Conservation (phyloP, 2,329 filamentous ascomycete species). For the Cordyceps tenuipes region DNA sequence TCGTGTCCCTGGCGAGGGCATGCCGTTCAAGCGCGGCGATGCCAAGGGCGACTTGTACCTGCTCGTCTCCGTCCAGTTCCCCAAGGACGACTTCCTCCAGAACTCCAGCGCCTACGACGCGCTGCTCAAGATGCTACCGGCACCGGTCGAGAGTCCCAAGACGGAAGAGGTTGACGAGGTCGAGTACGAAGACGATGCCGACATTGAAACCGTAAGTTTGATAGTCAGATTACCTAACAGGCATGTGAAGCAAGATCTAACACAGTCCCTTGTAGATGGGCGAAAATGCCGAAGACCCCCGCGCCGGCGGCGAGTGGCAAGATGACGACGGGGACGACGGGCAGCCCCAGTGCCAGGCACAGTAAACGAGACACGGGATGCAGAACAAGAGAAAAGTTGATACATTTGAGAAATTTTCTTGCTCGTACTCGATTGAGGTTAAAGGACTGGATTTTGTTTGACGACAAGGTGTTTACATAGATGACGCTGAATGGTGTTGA, state of each 20-base stretch:
- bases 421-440: background rate
- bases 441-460: background rate
- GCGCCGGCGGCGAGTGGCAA: slow-evolving; percentile 59
- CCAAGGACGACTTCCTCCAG: slow-evolving; percentile 73
- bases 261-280: slow-evolving; percentile 48
- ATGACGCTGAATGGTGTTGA: background rate
- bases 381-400: background rate
- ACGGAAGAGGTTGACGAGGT: slow-evolving; percentile 80
- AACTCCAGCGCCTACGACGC: slow-evolving; percentile 62
- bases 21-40: slow-evolving; percentile 86
- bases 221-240: background rate
- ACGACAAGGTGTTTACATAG: background rate
- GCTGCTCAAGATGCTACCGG: slow-evolving; percentile 68
- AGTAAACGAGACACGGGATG: slow-evolving; percentile 39
- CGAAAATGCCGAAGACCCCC: slow-evolving; percentile 59
- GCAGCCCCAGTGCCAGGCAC: slow-evolving; percentile 62
- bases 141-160: slow-evolving; percentile 50
- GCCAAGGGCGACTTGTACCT: slow-evolving; percentile 80
- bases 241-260: background rate
- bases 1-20: slow-evolving; percentile 82
- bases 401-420: background rate
- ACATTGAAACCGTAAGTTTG: slow-evolving; percentile 63
- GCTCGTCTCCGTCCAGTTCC: slow-evolving; percentile 78
- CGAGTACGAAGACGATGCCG: slow-evolving; percentile 71
- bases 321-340: slow-evolving; percentile 62